These are phyloP conservation scores for Ophiostoma ulmi DNA, from an alignment of 2,329 filamentous ascomycete genomes.

Conservation along the genomic window DNA sequence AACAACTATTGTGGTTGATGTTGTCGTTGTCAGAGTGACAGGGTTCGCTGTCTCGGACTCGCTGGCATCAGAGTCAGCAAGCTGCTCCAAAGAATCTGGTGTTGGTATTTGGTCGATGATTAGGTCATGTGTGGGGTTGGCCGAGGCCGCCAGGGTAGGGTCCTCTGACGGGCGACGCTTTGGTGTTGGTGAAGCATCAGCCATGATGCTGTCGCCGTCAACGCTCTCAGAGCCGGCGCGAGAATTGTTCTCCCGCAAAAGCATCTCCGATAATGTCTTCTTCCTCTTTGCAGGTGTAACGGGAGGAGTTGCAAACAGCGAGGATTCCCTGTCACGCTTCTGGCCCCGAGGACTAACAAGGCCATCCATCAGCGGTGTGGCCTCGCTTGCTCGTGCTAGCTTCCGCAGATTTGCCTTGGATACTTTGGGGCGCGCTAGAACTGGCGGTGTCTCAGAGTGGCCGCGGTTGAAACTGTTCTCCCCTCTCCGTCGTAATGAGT, in stretches of 20 bases:
- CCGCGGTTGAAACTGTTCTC: constrained; percentile 42
- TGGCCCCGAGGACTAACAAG: constrained; percentile 26
- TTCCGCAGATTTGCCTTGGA: constrained; percentile 36
- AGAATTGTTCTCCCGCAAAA: constrained; percentile 33
- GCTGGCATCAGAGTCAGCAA: constrained; percentile 11
- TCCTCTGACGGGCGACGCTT: background rate
- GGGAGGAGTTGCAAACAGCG: constrained; percentile 50
- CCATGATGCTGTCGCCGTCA: background rate
- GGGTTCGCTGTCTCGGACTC: constrained; percentile 13
- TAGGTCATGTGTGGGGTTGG: constrained; percentile 23
- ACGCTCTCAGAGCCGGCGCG: constrained; percentile 29
- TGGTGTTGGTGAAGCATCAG: background rate
- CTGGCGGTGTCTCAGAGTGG: constrained; percentile 53
- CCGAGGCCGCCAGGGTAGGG: background rate
- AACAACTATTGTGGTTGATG: constrained; percentile 11
- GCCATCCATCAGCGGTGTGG: constrained; percentile 16
- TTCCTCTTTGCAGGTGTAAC: constrained; percentile 51
- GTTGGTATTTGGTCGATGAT: constrained; percentile 21
- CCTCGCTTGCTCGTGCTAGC: constrained; percentile 11
- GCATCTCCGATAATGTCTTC: constrained; percentile 33
- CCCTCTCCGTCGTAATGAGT: constrained; percentile 53
- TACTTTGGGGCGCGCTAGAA: constrained; percentile 50
- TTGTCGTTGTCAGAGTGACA: constrained; percentile 13
- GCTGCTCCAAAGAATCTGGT: constrained; percentile 20
- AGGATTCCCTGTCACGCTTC: constrained; percentile 40